Evolutionary conservation across 495 filamentous ascomycete species (phyloP).

Genomic region (Xylaria curta): DNA sequence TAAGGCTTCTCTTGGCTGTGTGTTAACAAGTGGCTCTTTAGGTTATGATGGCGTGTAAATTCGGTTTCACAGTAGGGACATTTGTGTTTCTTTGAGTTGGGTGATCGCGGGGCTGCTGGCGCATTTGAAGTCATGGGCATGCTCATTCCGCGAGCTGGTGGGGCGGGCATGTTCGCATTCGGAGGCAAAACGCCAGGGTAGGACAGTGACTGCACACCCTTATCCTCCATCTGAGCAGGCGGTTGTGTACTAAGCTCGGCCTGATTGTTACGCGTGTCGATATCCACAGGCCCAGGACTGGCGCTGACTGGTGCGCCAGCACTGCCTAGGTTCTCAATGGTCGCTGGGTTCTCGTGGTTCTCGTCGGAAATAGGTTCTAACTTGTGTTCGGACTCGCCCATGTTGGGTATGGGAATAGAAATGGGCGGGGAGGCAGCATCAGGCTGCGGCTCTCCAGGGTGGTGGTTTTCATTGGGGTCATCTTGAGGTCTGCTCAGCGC

Average conservation of each 20-base stretch:
- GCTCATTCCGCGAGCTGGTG: slow-evolving; percentile 70
- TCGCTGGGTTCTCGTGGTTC: slow-evolving; percentile 41
- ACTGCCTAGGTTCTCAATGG: slow-evolving; percentile 45
- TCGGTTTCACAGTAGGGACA: slow-evolving; percentile 95
- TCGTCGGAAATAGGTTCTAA: slow-evolving; percentile 46
- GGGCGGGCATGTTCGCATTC: slow-evolving; percentile 45
- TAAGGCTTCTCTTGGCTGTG: slow-evolving; percentile 99
- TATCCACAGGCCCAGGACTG: slow-evolving; percentile 52
- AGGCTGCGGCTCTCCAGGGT: slow-evolving; percentile 31
- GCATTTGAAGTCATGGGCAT: slow-evolving; percentile 71
- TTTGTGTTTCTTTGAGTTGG: slow-evolving; percentile 81
- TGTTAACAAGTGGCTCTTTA: slow-evolving; percentile 98
- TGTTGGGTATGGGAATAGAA: slow-evolving; percentile 43
- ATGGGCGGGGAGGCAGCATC: slow-evolving; percentile 36
- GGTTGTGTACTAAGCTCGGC: slow-evolving; percentile 47
- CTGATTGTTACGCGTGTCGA: slow-evolving; percentile 47
- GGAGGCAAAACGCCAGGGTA: slow-evolving; percentile 52
- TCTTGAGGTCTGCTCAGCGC: slow-evolving; percentile 61
- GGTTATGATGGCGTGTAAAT: slow-evolving; percentile 96
- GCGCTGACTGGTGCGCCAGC: slow-evolving; percentile 44
- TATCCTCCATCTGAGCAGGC: slow-evolving; percentile 56
- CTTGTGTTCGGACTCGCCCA: slow-evolving; percentile 39
- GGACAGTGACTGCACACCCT: slow-evolving; percentile 52
- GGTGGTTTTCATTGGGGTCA: slow-evolving; percentile 37
- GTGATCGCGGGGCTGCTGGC: slow-evolving; percentile 63